Base-by-base conservation (phyloP, 2,329 filamentous ascomycete species). In the Chaetomium sp. region DNA sequence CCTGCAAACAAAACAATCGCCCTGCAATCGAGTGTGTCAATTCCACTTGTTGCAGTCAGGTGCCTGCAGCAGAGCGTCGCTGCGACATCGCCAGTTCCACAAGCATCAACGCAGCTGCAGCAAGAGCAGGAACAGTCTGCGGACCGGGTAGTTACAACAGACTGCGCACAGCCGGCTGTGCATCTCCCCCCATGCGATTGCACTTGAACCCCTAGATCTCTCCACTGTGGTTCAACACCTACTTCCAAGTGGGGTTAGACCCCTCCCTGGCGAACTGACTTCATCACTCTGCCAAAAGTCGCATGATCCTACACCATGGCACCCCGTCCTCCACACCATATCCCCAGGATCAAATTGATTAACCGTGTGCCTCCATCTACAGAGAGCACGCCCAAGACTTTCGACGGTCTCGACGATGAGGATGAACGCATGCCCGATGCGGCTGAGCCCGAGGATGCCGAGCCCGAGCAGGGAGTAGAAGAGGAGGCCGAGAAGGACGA, bases 341-440 rank as follows among this genome's bases (percentile, higher is more conserved):
- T 13, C 21, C 27, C n/a, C 7, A 27, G 10, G 19, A 57, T 55
- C 61, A 50, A 31, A 10, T 12, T 42, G 8, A 31, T 47, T 47
- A 55, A 51, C 21, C 27, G 4, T 33, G 51, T 55, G 29, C 19
- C 56, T 65, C 35, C 68, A 82, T 25, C 57, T 65, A 29, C 69
- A 83, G 82, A 83, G 73, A 82, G 78, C 69, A 82, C 80, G 33
- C 79, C 83, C 49, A 77, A 78, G 73, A 74, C 74, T 42, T 77
- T 77, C 62, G 76, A 80, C 56, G 76, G 76, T 19, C 74, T 78
- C 12, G 78, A 82, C 51, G 78, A 80, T 60, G 79, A 81, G 57
- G 81, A 83, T 50, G 80, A 84, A 66, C 73, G 74, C 60, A 79
- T 79, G 75, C 73, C 73, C 9, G 81, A 82, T 66, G 78, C 75